Percentiles rank a stretch among this genome's conserved stretches.
These are phyloP conservation scores for Periconia sp. DNA, from an alignment of 2,329 filamentous ascomycete genomes.

Conservation along the genomic window DNA sequence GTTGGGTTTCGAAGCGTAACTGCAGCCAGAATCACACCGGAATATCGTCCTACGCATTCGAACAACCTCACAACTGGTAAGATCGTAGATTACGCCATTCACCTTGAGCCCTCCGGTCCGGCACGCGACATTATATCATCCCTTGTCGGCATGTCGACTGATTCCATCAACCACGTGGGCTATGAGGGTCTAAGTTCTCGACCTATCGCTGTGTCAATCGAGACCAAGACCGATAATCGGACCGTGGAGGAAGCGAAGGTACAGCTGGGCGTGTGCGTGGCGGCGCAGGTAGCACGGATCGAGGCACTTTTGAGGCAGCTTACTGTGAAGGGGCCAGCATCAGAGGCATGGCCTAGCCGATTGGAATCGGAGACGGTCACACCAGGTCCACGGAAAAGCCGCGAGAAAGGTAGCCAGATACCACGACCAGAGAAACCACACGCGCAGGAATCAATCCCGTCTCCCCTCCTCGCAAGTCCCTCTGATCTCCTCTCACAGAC, in stretches of 20 bases:
- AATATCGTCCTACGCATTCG: constrained; percentile 15
- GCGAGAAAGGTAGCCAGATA: constrained; percentile 7
- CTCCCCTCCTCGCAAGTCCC: constrained; percentile 4
- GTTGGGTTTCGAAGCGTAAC: constrained; percentile 13
- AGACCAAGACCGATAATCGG: constrained; percentile 19
- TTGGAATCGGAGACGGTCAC: constrained; percentile 9
- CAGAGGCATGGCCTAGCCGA: constrained; percentile 5
- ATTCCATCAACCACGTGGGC: constrained; percentile 17
- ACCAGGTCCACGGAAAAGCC: constrained; percentile 12
- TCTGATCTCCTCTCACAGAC: constrained; percentile 10
- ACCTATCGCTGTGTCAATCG: constrained; percentile 16
- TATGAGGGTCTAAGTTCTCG: constrained; percentile 15
- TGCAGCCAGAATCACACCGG: constrained; percentile 15
- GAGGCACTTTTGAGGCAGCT: constrained; percentile 8
- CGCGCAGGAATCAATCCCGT: constrained; percentile 5
- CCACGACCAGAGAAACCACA: constrained; percentile 5
- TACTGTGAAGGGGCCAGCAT: constrained; percentile 7
- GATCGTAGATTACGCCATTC: constrained; percentile 19
- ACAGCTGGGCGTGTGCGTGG: constrained; percentile 16
- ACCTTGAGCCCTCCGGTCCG: constrained; percentile 14
- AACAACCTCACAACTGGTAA: constrained; percentile 15
- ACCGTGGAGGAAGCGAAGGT: constrained; percentile 19
- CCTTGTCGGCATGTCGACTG: constrained; percentile 10
- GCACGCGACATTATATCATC: constrained; percentile 14
- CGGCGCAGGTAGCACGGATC: constrained; percentile 14